Base-by-base conservation (phyloP, 1,139 yeast genomes). In the Yamadazyma atmosphaerica region DNA sequence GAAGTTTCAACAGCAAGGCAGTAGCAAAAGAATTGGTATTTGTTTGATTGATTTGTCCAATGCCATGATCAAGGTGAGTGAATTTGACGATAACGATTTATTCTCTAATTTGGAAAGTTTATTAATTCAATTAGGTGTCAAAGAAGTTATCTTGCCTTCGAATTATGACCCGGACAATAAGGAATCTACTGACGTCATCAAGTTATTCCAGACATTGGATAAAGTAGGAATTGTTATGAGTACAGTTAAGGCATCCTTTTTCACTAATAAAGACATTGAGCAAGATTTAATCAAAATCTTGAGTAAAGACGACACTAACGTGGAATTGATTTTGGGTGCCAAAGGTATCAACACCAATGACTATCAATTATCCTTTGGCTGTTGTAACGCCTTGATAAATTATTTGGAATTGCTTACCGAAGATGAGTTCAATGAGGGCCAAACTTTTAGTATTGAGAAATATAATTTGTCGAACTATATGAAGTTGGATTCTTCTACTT, bases 401-500 rank as follows among this genome's bases (percentile, higher is more conserved):
- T 88, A 90, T 58, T 68, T 87, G 45, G 80, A 77, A 24, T 62
- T 88, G 24, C 63, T 86, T 52, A 63, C 74, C 7, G 81, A 81
- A 56, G 35, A 37, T 12, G 41, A 35, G 73, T 13, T 29, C 31
- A 28, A 10, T 16, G 57, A 47, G 34, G 38, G 50, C 11, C 46
- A 53, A 17, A 70, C 78, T 32, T 76, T 77, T 44, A 65, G 74
- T 13, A 64, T 92, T 21, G 76, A 76, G 21, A 76, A 77, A 47
- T 92, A 90, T 56, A 83, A 84, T 43, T 70, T 90, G 37, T 68
- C 80, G 14, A 81, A 84, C 41, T 90, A 72, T 57, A 88, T 92
- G 95, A 84, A 87, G 52, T 73, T 92, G 37, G 98, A 92, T 55
- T 80, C 94, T 7, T 82, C 97, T 1, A 96, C 98, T 0, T 79